These are phyloP conservation scores for Russula emetica DNA, from an alignment of 768 basidiomycete genomes.

Conservation along the genomic window DNA sequence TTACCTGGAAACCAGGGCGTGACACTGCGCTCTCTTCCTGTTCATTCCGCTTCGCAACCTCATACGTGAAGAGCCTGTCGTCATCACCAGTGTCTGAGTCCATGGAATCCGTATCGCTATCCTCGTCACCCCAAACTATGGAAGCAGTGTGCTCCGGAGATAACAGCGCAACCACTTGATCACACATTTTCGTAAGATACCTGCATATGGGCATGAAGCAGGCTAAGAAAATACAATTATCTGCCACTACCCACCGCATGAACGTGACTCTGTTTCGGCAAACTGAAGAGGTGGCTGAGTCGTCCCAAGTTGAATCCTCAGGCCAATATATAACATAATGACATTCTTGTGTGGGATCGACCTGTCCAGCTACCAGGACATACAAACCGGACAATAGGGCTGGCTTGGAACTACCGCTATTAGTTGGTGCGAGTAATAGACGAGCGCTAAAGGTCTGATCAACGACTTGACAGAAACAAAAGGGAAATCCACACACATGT, in stretches of 20 bases:
- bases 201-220: conserved; percentile 33
- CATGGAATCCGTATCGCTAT: conserved; percentile 28
- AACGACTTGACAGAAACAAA: no score
- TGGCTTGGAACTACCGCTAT: conserved; percentile 27
- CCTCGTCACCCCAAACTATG: conserved; percentile 43
- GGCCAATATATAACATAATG: conserved; percentile 37
- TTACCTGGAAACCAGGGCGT: conserved; percentile 46
- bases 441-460: conserved; percentile 34
- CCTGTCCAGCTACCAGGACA: conserved; percentile 31
- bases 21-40: conserved; percentile 48
- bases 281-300: conserved; percentile 43
- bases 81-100: conserved; percentile 41
- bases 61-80: conserved; percentile 50
- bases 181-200: conserved; percentile 56
- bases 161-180: conserved; percentile 51
- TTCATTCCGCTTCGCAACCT: conserved; percentile 51
- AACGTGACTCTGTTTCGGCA: conserved; percentile 54
- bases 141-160: conserved; percentile 45
- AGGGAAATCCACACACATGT: conserved; percentile 36
- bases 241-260: conserved; percentile 45
- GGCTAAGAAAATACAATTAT: not conserved
- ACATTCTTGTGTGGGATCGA: conserved; percentile 27
- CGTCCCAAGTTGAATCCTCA: conserved; percentile 50
- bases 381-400: conserved; percentile 52
- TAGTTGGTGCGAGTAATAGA: conserved; percentile 23